These are phyloP conservation scores for Blastobotrys elegans DNA, from an alignment of 1,139 yeast genomes.

Conservation along the genomic window DNA sequence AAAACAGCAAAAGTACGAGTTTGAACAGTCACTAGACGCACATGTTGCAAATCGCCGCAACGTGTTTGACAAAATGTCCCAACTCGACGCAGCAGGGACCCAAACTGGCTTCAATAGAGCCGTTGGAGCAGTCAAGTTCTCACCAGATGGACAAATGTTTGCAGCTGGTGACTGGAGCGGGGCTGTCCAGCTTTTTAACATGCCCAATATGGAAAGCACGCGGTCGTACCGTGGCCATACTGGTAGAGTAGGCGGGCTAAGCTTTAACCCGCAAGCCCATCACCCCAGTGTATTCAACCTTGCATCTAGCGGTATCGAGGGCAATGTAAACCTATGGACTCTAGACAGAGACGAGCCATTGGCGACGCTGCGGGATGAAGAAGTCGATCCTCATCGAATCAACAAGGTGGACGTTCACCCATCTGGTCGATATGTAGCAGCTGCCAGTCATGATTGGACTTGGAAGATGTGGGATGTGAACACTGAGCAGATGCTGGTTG, in stretches of 20 bases:
- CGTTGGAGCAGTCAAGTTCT: slow-evolving; percentile 53
- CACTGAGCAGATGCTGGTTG: slow-evolving; percentile 42
- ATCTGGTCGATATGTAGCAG: slow-evolving; percentile 46
- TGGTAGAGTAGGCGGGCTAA: slow-evolving; percentile 68
- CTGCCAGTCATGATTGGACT: slow-evolving; percentile 80
- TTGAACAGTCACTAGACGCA: slow-evolving; percentile 27
- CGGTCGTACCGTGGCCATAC: slow-evolving; percentile 41
- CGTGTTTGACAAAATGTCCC: slow-evolving; percentile 38
- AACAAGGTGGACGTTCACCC: slow-evolving; percentile 69
- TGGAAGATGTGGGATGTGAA: slow-evolving; percentile 85
- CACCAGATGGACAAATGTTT: slow-evolving; percentile 37
- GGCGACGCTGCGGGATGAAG: slow-evolving; percentile 39
- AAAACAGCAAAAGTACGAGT: slow-evolving; percentile 27
- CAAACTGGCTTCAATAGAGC: slow-evolving; percentile 68
- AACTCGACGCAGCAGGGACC: slow-evolving; percentile 54
- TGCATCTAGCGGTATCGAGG: slow-evolving; percentile 66
- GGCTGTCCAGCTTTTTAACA: slow-evolving; percentile 46
- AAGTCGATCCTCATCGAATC: slow-evolving; percentile 49
- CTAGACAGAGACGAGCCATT: slow-evolving; percentile 22
- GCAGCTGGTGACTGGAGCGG: slow-evolving; percentile 91
- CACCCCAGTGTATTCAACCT: slow-evolving; percentile 22
- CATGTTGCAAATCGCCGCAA: slow-evolving; percentile 45
- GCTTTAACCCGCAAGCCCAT: slow-evolving; percentile 48
- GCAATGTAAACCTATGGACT: slow-evolving; percentile 48
- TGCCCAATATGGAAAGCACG: slow-evolving; percentile 36